Evolutionary conservation across 345 rosid genomes (phyloP).

Genomic region (Rhodomyrtus tomentosa): DNA sequence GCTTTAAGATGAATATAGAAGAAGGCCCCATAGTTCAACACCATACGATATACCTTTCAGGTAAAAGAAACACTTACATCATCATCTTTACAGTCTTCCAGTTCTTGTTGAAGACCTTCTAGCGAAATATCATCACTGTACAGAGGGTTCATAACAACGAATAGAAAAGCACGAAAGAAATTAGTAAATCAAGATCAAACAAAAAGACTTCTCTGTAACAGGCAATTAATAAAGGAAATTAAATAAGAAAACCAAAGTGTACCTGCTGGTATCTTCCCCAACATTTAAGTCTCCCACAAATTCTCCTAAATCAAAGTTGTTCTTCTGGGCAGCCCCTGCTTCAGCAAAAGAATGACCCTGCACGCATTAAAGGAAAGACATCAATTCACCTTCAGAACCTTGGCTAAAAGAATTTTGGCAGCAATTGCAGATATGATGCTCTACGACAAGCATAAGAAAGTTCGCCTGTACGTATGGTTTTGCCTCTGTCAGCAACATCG

Average conservation of each 20-base stretch:
- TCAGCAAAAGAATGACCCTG: constrained; percentile 15
- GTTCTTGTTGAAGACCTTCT: constrained; percentile 89
- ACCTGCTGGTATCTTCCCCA: constrained; percentile 81
- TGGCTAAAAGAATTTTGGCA: background rate
- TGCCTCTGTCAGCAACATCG: background rate
- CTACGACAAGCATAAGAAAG: background rate
- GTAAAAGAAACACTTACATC: constrained; percentile 35
- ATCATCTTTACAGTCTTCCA: constrained; percentile 83
- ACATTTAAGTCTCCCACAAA: constrained; percentile 77
- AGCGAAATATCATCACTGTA: constrained; percentile 76
- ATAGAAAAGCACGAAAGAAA: background rate
- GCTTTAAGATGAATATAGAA: background rate
- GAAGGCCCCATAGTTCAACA: background rate
- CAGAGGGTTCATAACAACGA: background rate
- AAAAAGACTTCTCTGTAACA: background rate
- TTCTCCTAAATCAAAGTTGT: constrained; percentile 61
- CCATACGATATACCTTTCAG: background rate
- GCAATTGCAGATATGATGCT: background rate
- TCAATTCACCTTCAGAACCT: background rate
- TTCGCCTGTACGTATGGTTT: background rate
- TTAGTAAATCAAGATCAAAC: background rate
- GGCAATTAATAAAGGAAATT: background rate
- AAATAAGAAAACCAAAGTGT: background rate
- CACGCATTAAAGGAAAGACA: background rate
- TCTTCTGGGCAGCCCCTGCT: constrained; percentile 24